Percentiles rank a stretch among this genome's conserved stretches.
Evolutionary conservation across 2,329 filamentous ascomycete species (phyloP).

Genomic region (Pseudogymnoascus sp.): DNA sequence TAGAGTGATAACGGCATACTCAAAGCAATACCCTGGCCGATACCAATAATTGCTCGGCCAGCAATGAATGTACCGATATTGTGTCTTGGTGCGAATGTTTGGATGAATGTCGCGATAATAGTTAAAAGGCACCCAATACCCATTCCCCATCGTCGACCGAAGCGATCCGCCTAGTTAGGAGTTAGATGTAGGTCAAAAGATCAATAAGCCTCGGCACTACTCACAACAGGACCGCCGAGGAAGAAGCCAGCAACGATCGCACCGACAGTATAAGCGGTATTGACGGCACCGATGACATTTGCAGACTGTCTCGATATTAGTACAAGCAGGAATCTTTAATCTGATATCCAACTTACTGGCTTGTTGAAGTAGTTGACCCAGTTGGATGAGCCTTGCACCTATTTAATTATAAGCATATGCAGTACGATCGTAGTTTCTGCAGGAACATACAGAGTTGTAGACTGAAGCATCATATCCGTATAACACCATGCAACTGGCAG

Average conservation of each 20-base stretch:
- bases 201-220: constrained; percentile 13
- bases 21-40: constrained; percentile 60
- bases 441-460: constrained; percentile 48
- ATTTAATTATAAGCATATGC: background rate
- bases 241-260: constrained; percentile 64
- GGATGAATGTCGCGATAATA: constrained; percentile 60
- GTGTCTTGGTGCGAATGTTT: constrained; percentile 52
- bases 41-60: constrained; percentile 58
- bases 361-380: constrained; percentile 56
- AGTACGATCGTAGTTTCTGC: background rate
- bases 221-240: constrained; percentile 51
- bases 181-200: background rate
- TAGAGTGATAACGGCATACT: constrained; percentile 31
- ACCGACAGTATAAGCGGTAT: constrained; percentile 62
- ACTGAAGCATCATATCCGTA: constrained; percentile 69
- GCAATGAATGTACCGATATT: constrained; percentile 59
- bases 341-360: constrained; percentile 12
- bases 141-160: constrained; percentile 58
- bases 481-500: constrained; percentile 65
- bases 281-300: constrained; percentile 47
- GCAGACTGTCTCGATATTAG: constrained; percentile 23
- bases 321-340: background rate
- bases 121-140: constrained; percentile 53
- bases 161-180: constrained; percentile 39
- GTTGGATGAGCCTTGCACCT: constrained; percentile 53